Evolutionary conservation across 106 monocot genomes (phyloP).

Genomic region (Allium cepa): DNA sequence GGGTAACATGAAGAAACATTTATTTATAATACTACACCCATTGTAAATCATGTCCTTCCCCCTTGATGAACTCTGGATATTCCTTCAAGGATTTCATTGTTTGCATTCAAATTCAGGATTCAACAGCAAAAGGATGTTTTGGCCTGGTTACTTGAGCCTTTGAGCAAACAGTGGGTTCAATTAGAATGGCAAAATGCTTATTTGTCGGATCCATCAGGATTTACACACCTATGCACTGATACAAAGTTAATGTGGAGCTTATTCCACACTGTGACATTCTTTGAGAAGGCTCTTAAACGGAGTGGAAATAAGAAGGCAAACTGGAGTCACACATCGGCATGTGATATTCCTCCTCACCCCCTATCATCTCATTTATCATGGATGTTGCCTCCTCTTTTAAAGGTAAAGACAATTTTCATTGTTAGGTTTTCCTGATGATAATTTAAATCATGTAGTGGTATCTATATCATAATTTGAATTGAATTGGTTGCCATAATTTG

Average conservation of each 20-base stretch:
- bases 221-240: slow-evolving; percentile 52
- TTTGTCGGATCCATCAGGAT: slow-evolving; percentile 69
- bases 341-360: slow-evolving; percentile 48
- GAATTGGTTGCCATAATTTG: no score
- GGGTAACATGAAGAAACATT: no score
- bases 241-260: slow-evolving; percentile 88
- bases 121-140: slow-evolving; percentile 94
- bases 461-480: no score
- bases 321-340: slow-evolving; percentile 10
- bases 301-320: slow-evolving; percentile 69
- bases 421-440: no score
- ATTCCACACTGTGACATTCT: slow-evolving; percentile 82
- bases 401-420: slow-evolving; percentile 27
- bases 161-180: slow-evolving; percentile 79
- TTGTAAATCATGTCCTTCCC: no score
- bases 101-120: slow-evolving; percentile 33
- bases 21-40: no score
- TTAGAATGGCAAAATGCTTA: slow-evolving; percentile 88
- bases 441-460: no score
- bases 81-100: slow-evolving; percentile 2
- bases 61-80: background rate
- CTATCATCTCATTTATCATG: slow-evolving; percentile 87
- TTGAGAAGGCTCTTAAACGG: slow-evolving; percentile 94
- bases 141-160: slow-evolving; percentile 88
- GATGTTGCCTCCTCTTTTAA: slow-evolving; percentile 92